Base-by-base conservation (phyloP, 176 grass and related monocot genomes). In the Oryza glumipatula region DNA sequence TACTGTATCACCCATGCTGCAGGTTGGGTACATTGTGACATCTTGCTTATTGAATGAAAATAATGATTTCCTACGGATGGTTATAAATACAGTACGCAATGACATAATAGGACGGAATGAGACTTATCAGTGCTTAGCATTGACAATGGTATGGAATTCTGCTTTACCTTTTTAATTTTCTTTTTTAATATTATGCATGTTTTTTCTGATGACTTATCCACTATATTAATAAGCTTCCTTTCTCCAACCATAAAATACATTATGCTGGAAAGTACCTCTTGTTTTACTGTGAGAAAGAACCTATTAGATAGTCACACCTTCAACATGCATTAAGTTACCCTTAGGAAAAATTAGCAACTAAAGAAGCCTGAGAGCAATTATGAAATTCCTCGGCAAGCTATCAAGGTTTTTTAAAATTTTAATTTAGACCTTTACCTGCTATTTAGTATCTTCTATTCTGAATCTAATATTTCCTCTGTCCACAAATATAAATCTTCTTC, bases 51-150 rank as follows among this genome's bases (percentile, higher is more conserved):
- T 98, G 54, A 98, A 98, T 36, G 96, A 98, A 83, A 98, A 89
- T 69, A 90, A 95, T 84, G 96, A 98, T 86, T 98, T 98, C 78
- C 44, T 98, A 85, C 94, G 96, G 73, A 94, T 98, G 91, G 96
- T 90, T 74, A 98, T 98, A 92, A 98, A 98, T 87, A 94, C 96
- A 87, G 96, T 98, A 67, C 84, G 93, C 43, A 98, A 98, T 92
- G 96, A 98, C 71, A 98, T 98, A 88, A 94, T 98, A 79, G 96
- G 96, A 36, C 96, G 96, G 82, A 98, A 98, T 76, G 96, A 98
- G 82, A 98, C 96, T 46, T 98, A 89, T 68, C 93, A 98, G 47
- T 98, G 96, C 84, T 90, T 98, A 91, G 96, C 96, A 87, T 76
- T 98, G 80, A 98, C 96, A 48, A 98, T 98, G 96, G 96, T 98